These are phyloP conservation scores for Stipa capillata DNA, from an alignment of 176 grass and related monocot genomes.

Conservation along the genomic window DNA sequence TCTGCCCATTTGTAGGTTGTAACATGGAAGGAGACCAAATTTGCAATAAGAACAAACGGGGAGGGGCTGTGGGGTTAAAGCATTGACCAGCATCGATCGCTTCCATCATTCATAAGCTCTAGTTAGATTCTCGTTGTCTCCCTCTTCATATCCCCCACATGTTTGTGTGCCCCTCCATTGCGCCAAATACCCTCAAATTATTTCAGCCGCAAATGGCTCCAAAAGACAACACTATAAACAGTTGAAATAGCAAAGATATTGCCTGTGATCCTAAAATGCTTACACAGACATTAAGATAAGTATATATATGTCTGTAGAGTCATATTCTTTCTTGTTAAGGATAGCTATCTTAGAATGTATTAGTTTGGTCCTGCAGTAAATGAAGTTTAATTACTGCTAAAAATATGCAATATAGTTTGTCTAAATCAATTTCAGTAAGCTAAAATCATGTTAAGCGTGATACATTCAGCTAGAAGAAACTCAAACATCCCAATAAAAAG, in stretches of 20 bases:
- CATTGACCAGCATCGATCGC: conserved; percentile 77
- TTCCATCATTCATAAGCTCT: conserved; percentile 80
- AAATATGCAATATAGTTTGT: neutral
- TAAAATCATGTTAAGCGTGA: too few species aligned
- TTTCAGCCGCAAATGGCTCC: conserved; percentile 16
- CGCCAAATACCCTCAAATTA: conserved; percentile 15
- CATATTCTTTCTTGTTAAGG: too few species aligned
- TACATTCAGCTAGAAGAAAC: too few species aligned
- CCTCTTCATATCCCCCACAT: conserved; percentile 81
- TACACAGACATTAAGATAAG: too few species aligned
- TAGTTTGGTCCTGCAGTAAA: too few species aligned
- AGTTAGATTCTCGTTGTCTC: conserved; percentile 99
- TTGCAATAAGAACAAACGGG: conserved; percentile 68
- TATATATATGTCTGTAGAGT: too few species aligned
- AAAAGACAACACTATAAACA: conserved; percentile 27
- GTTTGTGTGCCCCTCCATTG: conserved; percentile 48
- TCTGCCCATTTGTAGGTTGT: neutral
- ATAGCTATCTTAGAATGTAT: too few species aligned
- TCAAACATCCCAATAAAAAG: too few species aligned
- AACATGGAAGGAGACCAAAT: conserved; percentile 9
- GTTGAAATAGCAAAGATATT: conserved; percentile 13
- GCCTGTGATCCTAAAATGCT: too few species aligned
- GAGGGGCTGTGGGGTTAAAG: conserved; percentile 56
- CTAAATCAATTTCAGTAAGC: neutral
- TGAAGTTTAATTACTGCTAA: neutral